Conservation (phyloP, 208 protist species). For the Trypanosoma avium region DNA sequence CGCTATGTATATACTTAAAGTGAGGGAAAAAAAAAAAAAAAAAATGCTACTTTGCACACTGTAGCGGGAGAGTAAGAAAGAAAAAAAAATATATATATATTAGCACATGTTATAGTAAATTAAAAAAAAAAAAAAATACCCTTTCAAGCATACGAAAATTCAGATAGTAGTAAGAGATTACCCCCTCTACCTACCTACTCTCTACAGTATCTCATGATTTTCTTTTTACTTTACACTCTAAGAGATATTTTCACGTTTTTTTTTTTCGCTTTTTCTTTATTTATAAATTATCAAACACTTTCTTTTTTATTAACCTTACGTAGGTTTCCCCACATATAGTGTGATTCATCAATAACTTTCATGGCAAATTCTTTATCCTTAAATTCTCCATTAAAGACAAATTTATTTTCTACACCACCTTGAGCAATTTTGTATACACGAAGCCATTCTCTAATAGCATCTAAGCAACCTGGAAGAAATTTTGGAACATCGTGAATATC, state of each 20-base stretch:
- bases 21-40: slow-evolving; percentile 23
- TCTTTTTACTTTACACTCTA: too few relatives aligned
- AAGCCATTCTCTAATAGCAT: slow-evolving; percentile 89
- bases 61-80: too few relatives aligned
- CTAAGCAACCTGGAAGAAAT: slow-evolving; percentile 87
- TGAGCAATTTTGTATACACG: slow-evolving; percentile 93
- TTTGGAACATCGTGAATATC: slow-evolving; percentile 90
- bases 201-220: too few relatives aligned
- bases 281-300: slow-evolving; percentile 43
- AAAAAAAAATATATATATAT: background rate
- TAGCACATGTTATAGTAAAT: too few relatives aligned
- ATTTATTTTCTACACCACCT: slow-evolving; percentile 91
- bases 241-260: too few relatives aligned
- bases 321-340: slow-evolving; percentile 92
- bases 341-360: slow-evolving; percentile 89
- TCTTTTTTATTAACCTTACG: slow-evolving; percentile 85
- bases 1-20: too few relatives aligned
- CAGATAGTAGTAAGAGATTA: too few relatives aligned
- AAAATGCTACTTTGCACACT: background rate
- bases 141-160: too few relatives aligned
- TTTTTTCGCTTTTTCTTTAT: background rate
- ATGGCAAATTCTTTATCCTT: slow-evolving; percentile 85
- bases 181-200: too few relatives aligned
- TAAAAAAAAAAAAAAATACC: slow-evolving; percentile 7
- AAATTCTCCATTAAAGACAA: slow-evolving; percentile 89